Conservation (phyloP, 495 filamentous ascomycete species). For the Penicillium fimorum region DNA sequence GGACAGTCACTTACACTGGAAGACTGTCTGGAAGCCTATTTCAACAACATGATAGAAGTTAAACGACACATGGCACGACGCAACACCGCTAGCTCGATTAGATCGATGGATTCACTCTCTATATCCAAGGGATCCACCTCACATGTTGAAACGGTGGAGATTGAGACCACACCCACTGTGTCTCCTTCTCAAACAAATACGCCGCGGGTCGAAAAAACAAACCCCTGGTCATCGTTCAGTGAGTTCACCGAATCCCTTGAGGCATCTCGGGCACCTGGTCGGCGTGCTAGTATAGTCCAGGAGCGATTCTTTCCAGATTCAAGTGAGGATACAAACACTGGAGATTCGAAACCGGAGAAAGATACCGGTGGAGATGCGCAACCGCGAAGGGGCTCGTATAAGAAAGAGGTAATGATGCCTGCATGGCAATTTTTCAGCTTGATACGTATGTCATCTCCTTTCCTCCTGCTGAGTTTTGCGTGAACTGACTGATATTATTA, state of each 20-base stretch:
- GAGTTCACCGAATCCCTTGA: slow-evolving; percentile 26
- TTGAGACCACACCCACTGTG: slow-evolving; percentile 43
- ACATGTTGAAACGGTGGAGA: slow-evolving; percentile 62
- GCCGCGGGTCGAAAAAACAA: slow-evolving; percentile 30
- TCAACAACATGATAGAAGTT: slow-evolving; percentile 92
- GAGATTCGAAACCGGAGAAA: slow-evolving; percentile 24
- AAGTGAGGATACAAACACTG: slow-evolving; percentile 32
- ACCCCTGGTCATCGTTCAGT: slow-evolving; percentile 34
- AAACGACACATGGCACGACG: slow-evolving; percentile 70
- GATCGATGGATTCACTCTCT: slow-evolving; percentile 49
- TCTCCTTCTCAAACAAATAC: slow-evolving; percentile 40
- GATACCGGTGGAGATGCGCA: slow-evolving; percentile 18
- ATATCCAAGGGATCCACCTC: slow-evolving; percentile 45
- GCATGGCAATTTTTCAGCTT: slow-evolving; percentile 97
- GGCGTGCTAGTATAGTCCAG: slow-evolving; percentile 62
- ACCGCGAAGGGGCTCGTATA: slow-evolving; percentile 49
- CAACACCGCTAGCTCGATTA: slow-evolving; percentile 53
- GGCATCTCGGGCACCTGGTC: slow-evolving; percentile 29
- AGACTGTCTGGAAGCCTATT: slow-evolving; percentile 88
- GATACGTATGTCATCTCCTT: slow-evolving; percentile 55
- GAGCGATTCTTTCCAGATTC: slow-evolving; percentile 53
- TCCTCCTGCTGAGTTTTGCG: neutral
- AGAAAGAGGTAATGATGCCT: slow-evolving; percentile 89
- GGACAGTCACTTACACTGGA: slow-evolving; percentile 73
- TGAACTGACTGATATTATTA: slow-evolving; percentile 41